Percentiles rank a stretch among this genome's conserved stretches.
Conservation (phyloP, 768 basidiomycete species). For the Chalciporus sphaerocephalus region DNA sequence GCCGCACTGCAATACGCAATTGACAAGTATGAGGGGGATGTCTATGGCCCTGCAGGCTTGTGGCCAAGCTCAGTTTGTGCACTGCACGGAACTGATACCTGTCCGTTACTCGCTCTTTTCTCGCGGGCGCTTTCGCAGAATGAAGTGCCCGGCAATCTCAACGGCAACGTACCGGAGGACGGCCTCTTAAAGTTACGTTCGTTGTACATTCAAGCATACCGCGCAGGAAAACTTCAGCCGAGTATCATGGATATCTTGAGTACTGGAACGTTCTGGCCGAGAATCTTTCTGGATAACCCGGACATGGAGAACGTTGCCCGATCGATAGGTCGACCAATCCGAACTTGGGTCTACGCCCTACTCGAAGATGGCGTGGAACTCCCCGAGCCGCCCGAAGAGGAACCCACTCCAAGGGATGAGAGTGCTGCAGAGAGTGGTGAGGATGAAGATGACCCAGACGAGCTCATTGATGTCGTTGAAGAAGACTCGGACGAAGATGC, state of each 20-base stretch:
- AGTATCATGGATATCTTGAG: constrained; percentile 56
- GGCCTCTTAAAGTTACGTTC: constrained; percentile 35
- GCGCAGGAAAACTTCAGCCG: constrained; percentile 53
- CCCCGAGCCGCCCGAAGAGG: constrained; percentile 31
- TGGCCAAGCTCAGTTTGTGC: constrained; percentile 59
- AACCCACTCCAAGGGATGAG: constrained; percentile 13
- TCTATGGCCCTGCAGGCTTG: constrained; percentile 36
- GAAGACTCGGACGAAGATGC: constrained; percentile 43
- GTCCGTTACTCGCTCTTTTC: constrained; percentile 51
- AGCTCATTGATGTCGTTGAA: constrained; percentile 68
- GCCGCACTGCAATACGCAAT: constrained; percentile 77
- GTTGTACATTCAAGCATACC: constrained; percentile 60
- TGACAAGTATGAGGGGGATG: constrained; percentile 48
- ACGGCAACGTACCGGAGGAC: constrained; percentile 11
- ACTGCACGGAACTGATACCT: constrained; percentile 54
- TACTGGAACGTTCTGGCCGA: constrained; percentile 66
- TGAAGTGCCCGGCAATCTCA: constrained; percentile 20
- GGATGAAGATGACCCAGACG: constrained; percentile 49
- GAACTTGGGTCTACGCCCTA: constrained; percentile 63
- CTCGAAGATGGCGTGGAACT: constrained; percentile 66
- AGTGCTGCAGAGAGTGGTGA: constrained; percentile 23
- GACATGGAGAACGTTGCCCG: constrained; percentile 64
- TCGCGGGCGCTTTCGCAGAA: constrained; percentile 36
- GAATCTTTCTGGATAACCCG: constrained; percentile 73
- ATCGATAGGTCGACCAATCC: constrained; percentile 59